These are phyloP conservation scores for Metschnikowia reukaufii DNA, from an alignment of 805 yeast species.

Conservation along the genomic window DNA sequence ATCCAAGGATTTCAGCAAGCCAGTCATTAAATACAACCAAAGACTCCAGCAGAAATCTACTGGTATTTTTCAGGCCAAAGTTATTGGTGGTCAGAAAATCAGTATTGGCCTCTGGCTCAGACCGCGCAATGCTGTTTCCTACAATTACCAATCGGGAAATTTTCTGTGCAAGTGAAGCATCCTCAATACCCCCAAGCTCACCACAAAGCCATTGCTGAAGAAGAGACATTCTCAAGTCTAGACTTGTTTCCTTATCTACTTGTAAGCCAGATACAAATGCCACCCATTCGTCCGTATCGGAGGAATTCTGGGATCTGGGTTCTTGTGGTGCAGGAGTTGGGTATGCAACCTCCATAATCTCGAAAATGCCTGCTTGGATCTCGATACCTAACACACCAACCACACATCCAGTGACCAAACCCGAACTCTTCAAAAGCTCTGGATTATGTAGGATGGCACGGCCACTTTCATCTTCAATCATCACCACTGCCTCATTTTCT, in stretches of 20 bases:
- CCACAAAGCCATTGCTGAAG: constrained; percentile 73
- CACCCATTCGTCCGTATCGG: constrained; percentile 28
- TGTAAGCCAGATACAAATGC: constrained; percentile 79
- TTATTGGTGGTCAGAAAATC: constrained; percentile 39
- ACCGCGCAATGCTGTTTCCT: constrained; percentile 62
- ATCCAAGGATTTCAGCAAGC: constrained; percentile 52
- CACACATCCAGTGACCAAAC: constrained; percentile 86
- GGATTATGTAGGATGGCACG: constrained; percentile 72
- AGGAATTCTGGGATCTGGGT: constrained; percentile 20
- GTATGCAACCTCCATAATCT: constrained; percentile 74
- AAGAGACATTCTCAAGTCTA: constrained; percentile 50
- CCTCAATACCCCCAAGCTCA: constrained; percentile 48
- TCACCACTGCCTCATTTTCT: constrained; percentile 53
- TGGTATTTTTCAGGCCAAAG: constrained; percentile 52
- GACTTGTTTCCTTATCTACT: constrained; percentile 46
- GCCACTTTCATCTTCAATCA: constrained; percentile 93
- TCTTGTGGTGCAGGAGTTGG: constrained; percentile 66
- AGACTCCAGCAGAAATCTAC: constrained; percentile 51
- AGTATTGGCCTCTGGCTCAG: constrained; percentile 22
- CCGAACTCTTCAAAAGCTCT: constrained; percentile 47
- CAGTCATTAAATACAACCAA: constrained; percentile 59
- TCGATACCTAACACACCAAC: constrained; percentile 88
- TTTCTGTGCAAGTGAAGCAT: constrained; percentile 24
- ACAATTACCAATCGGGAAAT: constrained; percentile 61
- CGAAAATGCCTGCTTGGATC: constrained; percentile 76